These are phyloP conservation scores for Colletotrichum siamense DNA, from an alignment of 2,329 filamentous ascomycete genomes.

Conservation along the genomic window DNA sequence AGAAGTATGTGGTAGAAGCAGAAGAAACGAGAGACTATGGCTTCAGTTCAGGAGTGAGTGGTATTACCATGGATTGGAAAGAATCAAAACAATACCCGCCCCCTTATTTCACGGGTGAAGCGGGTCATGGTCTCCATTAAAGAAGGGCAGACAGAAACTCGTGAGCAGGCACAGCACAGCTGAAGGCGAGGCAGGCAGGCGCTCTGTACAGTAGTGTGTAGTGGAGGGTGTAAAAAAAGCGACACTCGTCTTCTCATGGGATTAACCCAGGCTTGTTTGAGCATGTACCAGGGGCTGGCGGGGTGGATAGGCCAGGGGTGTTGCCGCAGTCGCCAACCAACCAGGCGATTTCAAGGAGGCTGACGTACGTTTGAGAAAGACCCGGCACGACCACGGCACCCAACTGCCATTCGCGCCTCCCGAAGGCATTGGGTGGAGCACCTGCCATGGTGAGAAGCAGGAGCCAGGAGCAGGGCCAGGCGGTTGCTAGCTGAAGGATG, in stretches of 20 bases:
- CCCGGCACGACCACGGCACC: background rate
- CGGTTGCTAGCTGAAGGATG: background rate
- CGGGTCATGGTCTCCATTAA: slow-evolving; percentile 15
- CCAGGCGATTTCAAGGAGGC: slow-evolving; percentile 6
- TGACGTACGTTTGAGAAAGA: slow-evolving; percentile 20
- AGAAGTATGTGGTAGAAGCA: background rate
- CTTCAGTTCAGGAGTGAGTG: background rate
- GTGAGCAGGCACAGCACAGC: background rate
- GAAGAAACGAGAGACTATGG: background rate
- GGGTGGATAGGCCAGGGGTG: background rate
- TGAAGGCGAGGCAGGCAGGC: background rate
- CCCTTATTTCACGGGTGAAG: slow-evolving; percentile 2
- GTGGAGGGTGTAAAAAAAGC: background rate
- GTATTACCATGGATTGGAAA: background rate
- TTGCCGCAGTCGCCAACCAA: background rate
- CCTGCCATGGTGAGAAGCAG: background rate
- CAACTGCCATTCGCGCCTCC: background rate
- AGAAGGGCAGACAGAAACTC: background rate
- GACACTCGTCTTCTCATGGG: background rate
- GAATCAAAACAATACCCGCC: slow-evolving; percentile 3
- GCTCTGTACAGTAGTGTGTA: background rate
- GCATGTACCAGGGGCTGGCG: background rate
- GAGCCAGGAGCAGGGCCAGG: background rate
- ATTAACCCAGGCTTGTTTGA: slow-evolving; percentile 11
- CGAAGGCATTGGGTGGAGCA: background rate